phyloP scores from a whole-genome alignment of 306 rosid genomes.

The Geum urbanum region DNA sequence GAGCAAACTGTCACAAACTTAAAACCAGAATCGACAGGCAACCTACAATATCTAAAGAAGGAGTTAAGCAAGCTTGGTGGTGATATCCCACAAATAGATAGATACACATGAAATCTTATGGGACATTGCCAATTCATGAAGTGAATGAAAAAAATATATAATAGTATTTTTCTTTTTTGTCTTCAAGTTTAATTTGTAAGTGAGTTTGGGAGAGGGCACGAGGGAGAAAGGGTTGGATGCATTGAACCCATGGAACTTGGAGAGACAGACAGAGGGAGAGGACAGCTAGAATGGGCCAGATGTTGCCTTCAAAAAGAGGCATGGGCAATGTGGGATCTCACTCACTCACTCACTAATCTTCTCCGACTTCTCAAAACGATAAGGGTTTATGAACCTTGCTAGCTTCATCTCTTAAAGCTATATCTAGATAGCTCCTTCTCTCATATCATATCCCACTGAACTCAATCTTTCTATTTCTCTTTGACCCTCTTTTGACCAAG shows the following conservation, averaged over 20 bases:
- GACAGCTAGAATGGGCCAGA: slow-evolving; percentile 68
- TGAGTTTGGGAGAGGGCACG: background rate
- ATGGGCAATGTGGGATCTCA: slow-evolving; percentile 49
- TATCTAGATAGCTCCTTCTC: slow-evolving; percentile 27
- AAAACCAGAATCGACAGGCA: slow-evolving; percentile 24
- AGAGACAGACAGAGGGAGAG: slow-evolving; percentile 38
- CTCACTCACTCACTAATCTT: slow-evolving; percentile 36
- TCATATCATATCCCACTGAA: slow-evolving; percentile 36
- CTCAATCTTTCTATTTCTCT: slow-evolving; percentile 42
- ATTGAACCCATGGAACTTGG: slow-evolving; percentile 62
- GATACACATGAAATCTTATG: slow-evolving; percentile 50
- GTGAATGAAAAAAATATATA: slow-evolving; percentile 46
- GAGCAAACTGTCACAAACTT: background rate
- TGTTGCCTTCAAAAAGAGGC: slow-evolving; percentile 38
- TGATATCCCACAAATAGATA: slow-evolving; percentile 43
- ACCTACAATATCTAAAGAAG: slow-evolving; percentile 3
- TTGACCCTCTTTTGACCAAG: slow-evolving; percentile 68
- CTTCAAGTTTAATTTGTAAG: slow-evolving; percentile 14
- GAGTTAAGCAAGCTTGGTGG: slow-evolving; percentile 28
- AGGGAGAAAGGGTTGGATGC: slow-evolving; percentile 47
- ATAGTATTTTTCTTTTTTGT: slow-evolving; percentile 15
- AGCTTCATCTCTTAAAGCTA: slow-evolving; percentile 25
- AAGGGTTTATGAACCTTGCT: slow-evolving; percentile 41
- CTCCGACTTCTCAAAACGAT: slow-evolving; percentile 49
- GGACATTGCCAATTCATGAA: slow-evolving; percentile 79